These are phyloP conservation scores for Eimeria zaria DNA, from an alignment of 169 alveolate genomes.

Conservation along the genomic window DNA sequence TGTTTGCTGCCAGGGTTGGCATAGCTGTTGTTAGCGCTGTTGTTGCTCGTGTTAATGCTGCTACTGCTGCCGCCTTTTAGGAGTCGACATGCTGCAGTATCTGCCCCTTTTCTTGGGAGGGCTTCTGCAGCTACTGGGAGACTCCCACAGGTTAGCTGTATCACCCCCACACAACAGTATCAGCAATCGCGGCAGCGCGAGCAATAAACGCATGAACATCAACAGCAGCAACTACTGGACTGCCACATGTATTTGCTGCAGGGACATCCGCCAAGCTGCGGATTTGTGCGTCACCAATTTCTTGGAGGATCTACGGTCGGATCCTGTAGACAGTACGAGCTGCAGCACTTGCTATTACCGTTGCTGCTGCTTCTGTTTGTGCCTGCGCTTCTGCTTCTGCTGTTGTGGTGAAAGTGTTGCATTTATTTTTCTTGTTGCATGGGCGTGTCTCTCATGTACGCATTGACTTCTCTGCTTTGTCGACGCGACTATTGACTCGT, in stretches of 20 bases:
- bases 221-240: slow-evolving; percentile 14
- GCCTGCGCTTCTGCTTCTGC: neutral
- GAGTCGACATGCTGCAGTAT: slow-evolving; percentile 75
- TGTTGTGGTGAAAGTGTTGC: neutral
- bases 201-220: slow-evolving; percentile 20
- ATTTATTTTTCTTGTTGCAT: neutral
- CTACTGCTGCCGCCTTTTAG: slow-evolving; percentile 7
- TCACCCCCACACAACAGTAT: neutral
- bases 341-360: slow-evolving; percentile 8
- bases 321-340: slow-evolving; percentile 34
- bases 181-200: slow-evolving; percentile 1
- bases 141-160: slow-evolving; percentile 59
- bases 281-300: slow-evolving; percentile 80
- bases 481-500: neutral
- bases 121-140: slow-evolving; percentile 81
- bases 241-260: slow-evolving; percentile 7
- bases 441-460: neutral
- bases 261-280: slow-evolving; percentile 86
- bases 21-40: neutral
- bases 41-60: slow-evolving; percentile 15
- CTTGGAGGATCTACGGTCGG: slow-evolving; percentile 71
- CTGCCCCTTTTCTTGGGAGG: slow-evolving; percentile 84
- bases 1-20: neutral
- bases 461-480: neutral
- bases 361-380: slow-evolving; percentile 20